Evolutionary conservation across 108 stramenopile species (phyloP).

Genomic region (Nannochloropsis gaditana): DNA sequence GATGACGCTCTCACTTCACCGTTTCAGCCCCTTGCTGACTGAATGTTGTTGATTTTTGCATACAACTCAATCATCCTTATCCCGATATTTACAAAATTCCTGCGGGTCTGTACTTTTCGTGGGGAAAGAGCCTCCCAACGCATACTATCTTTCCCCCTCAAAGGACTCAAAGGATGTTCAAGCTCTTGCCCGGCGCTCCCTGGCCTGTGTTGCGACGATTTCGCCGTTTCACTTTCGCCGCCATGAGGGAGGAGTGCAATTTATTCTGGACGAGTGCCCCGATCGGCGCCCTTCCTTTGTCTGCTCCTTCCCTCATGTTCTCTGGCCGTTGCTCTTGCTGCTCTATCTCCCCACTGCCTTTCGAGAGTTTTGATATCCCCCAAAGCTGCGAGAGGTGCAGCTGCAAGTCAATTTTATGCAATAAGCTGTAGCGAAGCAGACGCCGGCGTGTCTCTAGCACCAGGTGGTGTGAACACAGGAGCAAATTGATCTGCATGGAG

Average conservation of each 20-base stretch:
- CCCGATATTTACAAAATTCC: no score
- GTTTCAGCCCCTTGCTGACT: no score
- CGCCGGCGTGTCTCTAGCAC: background rate
- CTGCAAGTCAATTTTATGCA: background rate
- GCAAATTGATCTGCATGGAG: background rate
- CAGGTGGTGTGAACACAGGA: background rate
- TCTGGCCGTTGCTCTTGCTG: background rate
- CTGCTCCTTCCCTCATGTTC: background rate
- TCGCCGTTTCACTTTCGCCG: background rate
- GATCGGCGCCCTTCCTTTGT: background rate
- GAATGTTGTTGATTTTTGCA: no score
- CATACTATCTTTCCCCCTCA: no score
- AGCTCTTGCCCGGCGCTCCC: no score
- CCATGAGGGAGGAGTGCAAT: background rate
- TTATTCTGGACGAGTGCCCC: background rate
- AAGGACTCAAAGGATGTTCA: no score
- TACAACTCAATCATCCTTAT: no score
- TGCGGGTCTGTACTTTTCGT: no score
- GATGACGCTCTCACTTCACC: no score
- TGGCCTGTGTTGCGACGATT: background rate
- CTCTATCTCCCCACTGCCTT: background rate
- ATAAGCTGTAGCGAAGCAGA: background rate
- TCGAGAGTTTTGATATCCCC: background rate
- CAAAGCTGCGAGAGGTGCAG: background rate
- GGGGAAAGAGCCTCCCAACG: no score